Conservation (phyloP, 2,329 filamentous ascomycete species). For the Colletotrichum theobromicola region DNA sequence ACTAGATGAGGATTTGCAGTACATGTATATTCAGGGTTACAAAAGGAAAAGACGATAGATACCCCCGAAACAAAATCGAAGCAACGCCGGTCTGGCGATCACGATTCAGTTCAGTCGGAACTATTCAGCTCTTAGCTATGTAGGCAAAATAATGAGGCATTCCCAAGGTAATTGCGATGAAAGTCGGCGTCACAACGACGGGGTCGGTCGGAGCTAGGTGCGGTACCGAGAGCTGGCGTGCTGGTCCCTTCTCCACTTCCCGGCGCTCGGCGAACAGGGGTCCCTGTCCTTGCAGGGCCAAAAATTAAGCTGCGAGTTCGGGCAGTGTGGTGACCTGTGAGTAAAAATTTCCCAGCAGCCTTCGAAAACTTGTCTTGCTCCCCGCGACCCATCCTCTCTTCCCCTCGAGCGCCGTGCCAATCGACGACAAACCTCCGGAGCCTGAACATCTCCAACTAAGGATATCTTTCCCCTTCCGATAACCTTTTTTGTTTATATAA, state of each 20-base stretch:
- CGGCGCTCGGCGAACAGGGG: conserved; percentile 11
- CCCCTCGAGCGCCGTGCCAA: conserved; percentile 6
- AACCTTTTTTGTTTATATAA: not conserved
- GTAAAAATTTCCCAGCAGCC: conserved; percentile 22
- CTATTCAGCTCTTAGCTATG: not conserved
- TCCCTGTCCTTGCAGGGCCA: conserved; percentile 18
- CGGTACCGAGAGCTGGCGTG: not conserved
- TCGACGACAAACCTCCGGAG: conserved; percentile 8
- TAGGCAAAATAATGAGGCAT: not conserved
- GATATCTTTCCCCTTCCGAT: not conserved
- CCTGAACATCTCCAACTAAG: not conserved
- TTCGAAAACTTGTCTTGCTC: conserved; percentile 6
- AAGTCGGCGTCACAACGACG: not conserved
- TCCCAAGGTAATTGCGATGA: not conserved
- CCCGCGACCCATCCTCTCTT: not conserved
- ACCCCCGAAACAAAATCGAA: conserved; percentile 10
- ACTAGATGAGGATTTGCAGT: not conserved
- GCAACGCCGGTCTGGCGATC: not conserved
- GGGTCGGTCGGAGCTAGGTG: not conserved
- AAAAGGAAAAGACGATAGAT: conserved; percentile 13
- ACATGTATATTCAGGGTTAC: not conserved
- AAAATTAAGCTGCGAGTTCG: conserved; percentile 19
- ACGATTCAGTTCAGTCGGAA: not conserved
- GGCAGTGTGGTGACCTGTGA: conserved; percentile 2
- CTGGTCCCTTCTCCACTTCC: conserved; percentile 14